phyloP scores from a whole-genome alignment of 2,329 filamentous ascomycete species.

The Erysiphe neolycopersici region DNA sequence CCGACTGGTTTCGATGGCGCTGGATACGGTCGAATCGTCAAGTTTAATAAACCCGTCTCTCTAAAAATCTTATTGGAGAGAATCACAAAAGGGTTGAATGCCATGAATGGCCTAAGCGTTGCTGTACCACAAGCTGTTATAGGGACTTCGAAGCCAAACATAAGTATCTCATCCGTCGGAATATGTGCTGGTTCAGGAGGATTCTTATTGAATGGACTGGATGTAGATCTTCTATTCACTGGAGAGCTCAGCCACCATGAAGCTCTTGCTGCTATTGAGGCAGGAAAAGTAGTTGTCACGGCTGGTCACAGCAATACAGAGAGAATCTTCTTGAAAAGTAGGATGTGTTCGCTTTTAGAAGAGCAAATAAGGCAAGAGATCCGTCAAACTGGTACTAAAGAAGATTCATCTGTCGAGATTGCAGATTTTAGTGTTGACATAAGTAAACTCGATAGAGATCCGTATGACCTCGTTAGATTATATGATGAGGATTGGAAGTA shows the following conservation, averaged over 20 bases:
- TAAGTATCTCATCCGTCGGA: conserved; percentile 39
- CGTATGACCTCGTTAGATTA: conserved; percentile 43
- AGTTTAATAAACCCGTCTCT: conserved; percentile 7
- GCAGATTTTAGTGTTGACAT: conserved; percentile 28
- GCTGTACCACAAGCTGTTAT: conserved; percentile 11
- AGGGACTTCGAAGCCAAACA: conserved; percentile 2
- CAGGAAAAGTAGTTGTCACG: conserved; percentile 55
- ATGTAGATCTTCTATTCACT: conserved; percentile 64
- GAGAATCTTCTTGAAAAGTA: conserved; percentile 46
- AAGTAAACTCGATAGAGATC: conserved; percentile 62
- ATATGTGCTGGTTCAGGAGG: conserved; percentile 80
- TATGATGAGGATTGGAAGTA: neutral
- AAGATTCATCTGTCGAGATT: conserved; percentile 10
- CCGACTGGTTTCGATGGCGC: conserved; percentile 9
- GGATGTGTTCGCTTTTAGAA: conserved; percentile 23
- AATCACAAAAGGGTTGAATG: conserved; percentile 6
- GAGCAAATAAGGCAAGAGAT: conserved; percentile 13
- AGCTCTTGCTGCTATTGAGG: conserved; percentile 61
- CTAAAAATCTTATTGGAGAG: conserved; percentile 7
- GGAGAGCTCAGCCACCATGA: conserved; percentile 90
- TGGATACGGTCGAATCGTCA: conserved; percentile 13
- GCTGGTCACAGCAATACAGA: conserved; percentile 90
- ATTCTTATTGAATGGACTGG: conserved; percentile 39
- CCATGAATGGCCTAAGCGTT: conserved; percentile 6
- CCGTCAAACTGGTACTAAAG: conserved; percentile 14